Base-by-base conservation (phyloP, 257 asterid genomes). In the Solanum etuberosum region DNA sequence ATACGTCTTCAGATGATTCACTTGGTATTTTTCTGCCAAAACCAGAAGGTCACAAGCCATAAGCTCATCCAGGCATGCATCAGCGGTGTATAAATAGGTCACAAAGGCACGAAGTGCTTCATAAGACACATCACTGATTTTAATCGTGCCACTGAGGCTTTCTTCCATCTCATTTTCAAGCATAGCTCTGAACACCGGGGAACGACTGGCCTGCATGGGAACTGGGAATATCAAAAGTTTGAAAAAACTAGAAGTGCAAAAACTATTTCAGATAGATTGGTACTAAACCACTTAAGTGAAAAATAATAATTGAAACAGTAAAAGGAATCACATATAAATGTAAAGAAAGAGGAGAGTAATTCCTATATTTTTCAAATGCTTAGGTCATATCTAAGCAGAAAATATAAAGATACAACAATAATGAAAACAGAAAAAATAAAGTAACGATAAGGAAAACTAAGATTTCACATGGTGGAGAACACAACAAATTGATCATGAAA, bases 131-230 rank as follows among this genome's bases (percentile, higher is more conserved):
- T 96, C 98, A 35, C 92, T 59, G 27, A 96, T 95, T 92, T 93
- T 96, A 90, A 96, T 94, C 20, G 97, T 96, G 14, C 98, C 97
- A 38, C 98, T 96, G 0, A 94, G 86, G 88, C 98, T 94, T 86
- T 96, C 98, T 90, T 92, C 97, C 98, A 96, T 96, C 87, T 92
- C 94, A 46, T 92, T 96, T 72, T 93, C 97, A 23, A 96, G 94
- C 98, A 96, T 96, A 43, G 98, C 98, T 86, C 93, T 91, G 89
- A 96, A 95, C 20, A 95, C 98, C 1, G 98, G 98, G 85, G 98
- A 94, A 32, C 98, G 94, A 82, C 96, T 91, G 12, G 96, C 92
- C 98, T 94, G 95, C 81, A 10, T 27, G 86, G 87, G 68, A 31
- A 73, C 6, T 25, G 86, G 86, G 68, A 31, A 73, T 59, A 37